Percentiles rank a stretch among this genome's conserved stretches.
phyloP scores from a whole-genome alignment of 2,329 filamentous ascomycete species.

The Madurella mycetomatis region DNA sequence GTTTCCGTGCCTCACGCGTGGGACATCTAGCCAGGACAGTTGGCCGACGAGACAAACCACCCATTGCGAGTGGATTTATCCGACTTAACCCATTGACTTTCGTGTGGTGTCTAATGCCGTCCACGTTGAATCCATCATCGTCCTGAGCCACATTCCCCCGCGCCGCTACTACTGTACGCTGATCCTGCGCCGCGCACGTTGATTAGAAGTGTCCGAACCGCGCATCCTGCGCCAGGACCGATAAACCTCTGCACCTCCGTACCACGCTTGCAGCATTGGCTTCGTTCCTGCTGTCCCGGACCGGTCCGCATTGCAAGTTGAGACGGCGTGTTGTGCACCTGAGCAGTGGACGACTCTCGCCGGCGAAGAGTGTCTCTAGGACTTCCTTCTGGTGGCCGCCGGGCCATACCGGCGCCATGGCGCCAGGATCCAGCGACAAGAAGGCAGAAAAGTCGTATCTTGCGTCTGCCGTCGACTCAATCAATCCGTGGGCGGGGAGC shows the following conservation, averaged over 20 bases:
- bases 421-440: slow-evolving; percentile 39
- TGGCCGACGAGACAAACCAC: neutral
- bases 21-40: neutral
- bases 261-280: slow-evolving; percentile 7
- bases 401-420: slow-evolving; percentile 32
- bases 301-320: slow-evolving; percentile 2
- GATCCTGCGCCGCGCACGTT: neutral
- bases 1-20: slow-evolving; percentile 3
- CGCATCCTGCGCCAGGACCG: neutral
- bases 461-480: slow-evolving; percentile 56
- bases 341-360: neutral
- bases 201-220: neutral
- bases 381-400: slow-evolving; percentile 22
- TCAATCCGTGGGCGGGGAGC: slow-evolving; percentile 55
- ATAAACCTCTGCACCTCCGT: neutral
- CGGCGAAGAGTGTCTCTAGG: neutral
- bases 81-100: neutral
- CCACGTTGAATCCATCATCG: neutral
- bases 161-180: neutral
- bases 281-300: slow-evolving; percentile 1
- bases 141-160: neutral
- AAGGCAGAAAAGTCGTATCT: slow-evolving; percentile 57
- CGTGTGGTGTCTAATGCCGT: neutral
- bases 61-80: neutral
- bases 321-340: slow-evolving; percentile 4